phyloP scores from a whole-genome alignment of 805 yeast species.

The Pichia scutulata region DNA sequence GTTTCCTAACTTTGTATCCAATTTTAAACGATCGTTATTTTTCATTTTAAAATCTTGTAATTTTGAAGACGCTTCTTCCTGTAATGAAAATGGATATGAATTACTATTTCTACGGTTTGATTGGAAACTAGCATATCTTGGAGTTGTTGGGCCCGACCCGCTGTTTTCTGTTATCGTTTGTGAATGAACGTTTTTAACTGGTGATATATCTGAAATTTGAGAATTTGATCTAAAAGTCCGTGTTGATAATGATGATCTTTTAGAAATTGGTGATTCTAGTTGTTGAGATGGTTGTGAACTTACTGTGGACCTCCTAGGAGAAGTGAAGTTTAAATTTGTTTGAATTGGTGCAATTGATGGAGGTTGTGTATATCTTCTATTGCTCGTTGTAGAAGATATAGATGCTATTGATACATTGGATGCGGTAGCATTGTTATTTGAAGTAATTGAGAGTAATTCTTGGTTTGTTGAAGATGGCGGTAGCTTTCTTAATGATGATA shows the following conservation, averaged over 20 bases:
- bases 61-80: slow-evolving; percentile 24
- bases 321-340: not conserved
- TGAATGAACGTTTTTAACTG: slow-evolving; percentile 11
- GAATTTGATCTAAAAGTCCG: slow-evolving; percentile 29
- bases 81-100: slow-evolving; percentile 11
- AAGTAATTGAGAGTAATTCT: not conserved
- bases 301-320: slow-evolving; percentile 9
- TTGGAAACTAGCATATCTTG: slow-evolving; percentile 2
- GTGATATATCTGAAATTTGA: slow-evolving; percentile 21
- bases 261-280: slow-evolving; percentile 23
- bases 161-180: not conserved
- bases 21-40: slow-evolving; percentile 23
- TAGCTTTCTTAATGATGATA: not conserved
- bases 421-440: not conserved
- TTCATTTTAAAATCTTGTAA: slow-evolving; percentile 22
- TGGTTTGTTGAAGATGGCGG: not conserved
- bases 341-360: slow-evolving; percentile 2
- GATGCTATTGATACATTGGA: not conserved
- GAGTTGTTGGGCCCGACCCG: slow-evolving; percentile 7
- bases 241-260: slow-evolving; percentile 26
- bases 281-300: slow-evolving; percentile 1
- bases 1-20: slow-evolving; percentile 23
- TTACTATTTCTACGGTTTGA: not conserved
- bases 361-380: slow-evolving; percentile 6
- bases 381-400: not conserved